Base-by-base conservation (phyloP, 345 rosid genomes). In the Boechera stricta region DNA sequence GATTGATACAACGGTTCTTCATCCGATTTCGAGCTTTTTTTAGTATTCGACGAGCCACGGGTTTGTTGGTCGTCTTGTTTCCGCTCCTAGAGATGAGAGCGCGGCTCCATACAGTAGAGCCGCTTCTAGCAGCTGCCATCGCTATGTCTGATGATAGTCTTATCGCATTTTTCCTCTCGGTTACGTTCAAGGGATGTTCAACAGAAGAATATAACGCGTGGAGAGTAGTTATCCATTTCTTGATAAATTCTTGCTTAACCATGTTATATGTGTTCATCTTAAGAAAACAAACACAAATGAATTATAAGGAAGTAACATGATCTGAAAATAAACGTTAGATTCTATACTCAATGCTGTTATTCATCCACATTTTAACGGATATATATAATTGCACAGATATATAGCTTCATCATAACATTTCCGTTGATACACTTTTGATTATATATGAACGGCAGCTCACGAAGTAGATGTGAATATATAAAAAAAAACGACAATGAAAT, bases 101-200 rank as follows among this genome's bases (percentile, higher is more conserved):
- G 2, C 90, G 90, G 62, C 97, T 88, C 98, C 96, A 93, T 51
- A 75, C 47, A 35, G 91, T 88, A 18, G 81, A 62, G 49, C 87
- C 80, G n/a, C 79, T 86, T 79, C 92, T 83, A 5, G 90, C 52
- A 0, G 91, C 84, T 41, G 97, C 98, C 49, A 93, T 86, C 67
- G 98, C 97, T 61, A 87, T 55, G 81, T 93, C 97, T 45, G 97
- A 92, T 5, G 98, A 86, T 71, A 91, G 78, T 81, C 87, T 87
- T 67, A 93, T 91, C 16, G 87, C 88, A 55, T 80, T 84, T 75
- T 87, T 94, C 62, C 96, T 90, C 55, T 89, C 88, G 45, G 42
- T 66, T 54, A 91, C n/a, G 71, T 64, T 85, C 81, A 77, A 82
- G 5, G 71, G 78, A 75, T 81, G 81, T 73, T 83, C 82, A 56